Evolutionary conservation across 345 rosid species (phyloP).

Genomic region (Boechera retrofracta): DNA sequence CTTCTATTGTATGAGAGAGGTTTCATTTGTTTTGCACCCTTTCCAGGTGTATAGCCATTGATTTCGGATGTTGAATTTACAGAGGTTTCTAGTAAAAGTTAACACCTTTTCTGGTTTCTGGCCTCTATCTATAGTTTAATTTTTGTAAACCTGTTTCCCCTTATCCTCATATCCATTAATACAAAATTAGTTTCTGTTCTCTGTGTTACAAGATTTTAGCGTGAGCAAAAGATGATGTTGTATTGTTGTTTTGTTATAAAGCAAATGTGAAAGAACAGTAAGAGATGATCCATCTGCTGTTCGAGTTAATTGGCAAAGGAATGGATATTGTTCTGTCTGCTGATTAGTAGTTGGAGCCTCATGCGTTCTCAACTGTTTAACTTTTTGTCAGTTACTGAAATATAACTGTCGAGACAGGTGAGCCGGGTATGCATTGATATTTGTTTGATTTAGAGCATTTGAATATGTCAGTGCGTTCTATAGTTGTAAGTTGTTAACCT

Average conservation of each 20-base stretch:
- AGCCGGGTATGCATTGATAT: neutral
- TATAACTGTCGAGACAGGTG: neutral
- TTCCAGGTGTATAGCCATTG: constrained; percentile 31
- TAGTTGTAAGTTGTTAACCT: neutral
- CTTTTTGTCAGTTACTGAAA: constrained; percentile 16
- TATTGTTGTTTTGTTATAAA: constrained; percentile 11
- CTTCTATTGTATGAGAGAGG: constrained; percentile 51
- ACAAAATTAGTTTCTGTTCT: constrained; percentile 30
- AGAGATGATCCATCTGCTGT: too few relatives aligned
- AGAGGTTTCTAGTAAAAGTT: constrained; percentile 21
- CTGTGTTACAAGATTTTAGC: neutral
- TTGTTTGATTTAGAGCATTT: constrained; percentile 14
- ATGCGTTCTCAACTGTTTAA: neutral
- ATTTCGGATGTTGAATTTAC: constrained; percentile 2
- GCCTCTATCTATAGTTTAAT: constrained; percentile 20
- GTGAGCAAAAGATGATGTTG: neutral
- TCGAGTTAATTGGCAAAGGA: neutral
- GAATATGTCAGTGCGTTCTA: constrained; percentile 9
- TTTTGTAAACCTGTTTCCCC: constrained; percentile 33
- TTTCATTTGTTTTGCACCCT: constrained; percentile 20
- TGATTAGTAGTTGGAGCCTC: neutral
- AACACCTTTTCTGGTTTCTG: constrained; percentile 12
- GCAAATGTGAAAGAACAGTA: constrained; percentile 8
- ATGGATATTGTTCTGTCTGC: neutral
- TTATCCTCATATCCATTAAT: constrained; percentile 23